phyloP scores from a whole-genome alignment of 768 basidiomycete genomes.

The Boletus pseudopeckii region DNA sequence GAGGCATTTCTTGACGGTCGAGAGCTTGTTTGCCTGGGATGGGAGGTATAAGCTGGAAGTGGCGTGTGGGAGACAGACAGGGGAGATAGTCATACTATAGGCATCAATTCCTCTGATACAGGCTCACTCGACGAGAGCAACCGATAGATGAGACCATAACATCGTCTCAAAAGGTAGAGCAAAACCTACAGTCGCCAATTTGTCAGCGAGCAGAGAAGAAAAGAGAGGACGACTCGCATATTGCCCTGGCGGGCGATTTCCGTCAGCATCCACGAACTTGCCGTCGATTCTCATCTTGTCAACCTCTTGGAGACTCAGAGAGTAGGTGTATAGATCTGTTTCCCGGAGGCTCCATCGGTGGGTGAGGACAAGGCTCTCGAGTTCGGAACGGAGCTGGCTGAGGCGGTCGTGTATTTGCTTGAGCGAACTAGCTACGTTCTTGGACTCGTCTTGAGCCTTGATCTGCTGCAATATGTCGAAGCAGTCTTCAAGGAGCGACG shows the following conservation, averaged over 20 bases:
- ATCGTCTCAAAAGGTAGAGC: conserved; percentile 87
- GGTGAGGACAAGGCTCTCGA: conserved; percentile 90
- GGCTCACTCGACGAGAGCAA: conserved; percentile 94
- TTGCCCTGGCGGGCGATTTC: conserved; percentile 89
- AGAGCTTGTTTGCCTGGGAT: conserved; percentile 86
- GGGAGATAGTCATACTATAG: conserved; percentile 56
- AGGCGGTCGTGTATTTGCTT: conserved; percentile 94
- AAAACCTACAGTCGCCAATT: conserved; percentile 57
- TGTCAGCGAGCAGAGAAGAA: not conserved
- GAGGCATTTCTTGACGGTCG: conserved; percentile 94
- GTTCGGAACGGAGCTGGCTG: conserved; percentile 76
- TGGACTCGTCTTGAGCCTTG: conserved; percentile 86
- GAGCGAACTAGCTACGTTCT: conserved; percentile 78
- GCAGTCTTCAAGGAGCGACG: conserved; percentile 91
- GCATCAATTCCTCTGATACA: conserved; percentile 97
- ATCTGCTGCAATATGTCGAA: conserved; percentile 96
- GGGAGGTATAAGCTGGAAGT: not conserved
- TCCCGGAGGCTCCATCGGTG: conserved; percentile 97
- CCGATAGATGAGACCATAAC: conserved; percentile 94
- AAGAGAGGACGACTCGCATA: conserved; percentile 55
- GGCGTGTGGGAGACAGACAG: not conserved
- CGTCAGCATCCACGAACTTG: conserved; percentile 93
- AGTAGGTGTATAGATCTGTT: conserved; percentile 92
- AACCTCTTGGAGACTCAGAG: conserved; percentile 89
- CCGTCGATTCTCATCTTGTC: conserved; percentile 97